Conservation (phyloP, 257 asterid species). For the Solanum microdontum region DNA sequence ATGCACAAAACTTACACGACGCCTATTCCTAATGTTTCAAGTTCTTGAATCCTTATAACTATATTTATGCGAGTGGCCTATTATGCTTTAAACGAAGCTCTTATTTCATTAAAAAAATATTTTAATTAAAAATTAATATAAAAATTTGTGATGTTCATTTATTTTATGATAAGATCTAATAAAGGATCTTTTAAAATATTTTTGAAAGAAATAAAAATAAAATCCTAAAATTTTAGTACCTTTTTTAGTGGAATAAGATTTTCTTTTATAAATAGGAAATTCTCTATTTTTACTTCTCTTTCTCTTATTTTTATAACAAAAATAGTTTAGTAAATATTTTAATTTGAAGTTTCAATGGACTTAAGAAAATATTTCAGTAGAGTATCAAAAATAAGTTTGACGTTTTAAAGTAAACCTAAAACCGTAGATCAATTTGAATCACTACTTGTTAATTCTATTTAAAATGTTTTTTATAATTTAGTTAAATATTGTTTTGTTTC, state of each 20-base stretch:
- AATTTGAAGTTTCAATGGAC: neutral
- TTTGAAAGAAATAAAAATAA: neutral
- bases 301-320: neutral
- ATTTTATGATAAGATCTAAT: neutral
- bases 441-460: neutral
- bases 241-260: neutral
- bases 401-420: neutral
- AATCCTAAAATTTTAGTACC: neutral
- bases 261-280: neutral
- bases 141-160: neutral
- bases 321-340: neutral
- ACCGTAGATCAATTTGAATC: neutral
- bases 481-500: neutral
- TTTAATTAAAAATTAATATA: too few species aligned
- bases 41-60: neutral
- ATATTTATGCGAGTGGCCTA: too few species aligned
- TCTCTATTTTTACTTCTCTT: neutral
- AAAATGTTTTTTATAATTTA: too few species aligned
- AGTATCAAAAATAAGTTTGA: neutral
- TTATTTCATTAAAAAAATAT: too few species aligned
- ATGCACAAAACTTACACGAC: neutral
- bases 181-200: neutral
- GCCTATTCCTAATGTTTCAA: neutral
- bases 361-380: neutral
- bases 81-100: neutral